These are phyloP conservation scores for Spinellus fusiger DNA, from an alignment of 192 early-diverging fungal species.

Conservation along the genomic window DNA sequence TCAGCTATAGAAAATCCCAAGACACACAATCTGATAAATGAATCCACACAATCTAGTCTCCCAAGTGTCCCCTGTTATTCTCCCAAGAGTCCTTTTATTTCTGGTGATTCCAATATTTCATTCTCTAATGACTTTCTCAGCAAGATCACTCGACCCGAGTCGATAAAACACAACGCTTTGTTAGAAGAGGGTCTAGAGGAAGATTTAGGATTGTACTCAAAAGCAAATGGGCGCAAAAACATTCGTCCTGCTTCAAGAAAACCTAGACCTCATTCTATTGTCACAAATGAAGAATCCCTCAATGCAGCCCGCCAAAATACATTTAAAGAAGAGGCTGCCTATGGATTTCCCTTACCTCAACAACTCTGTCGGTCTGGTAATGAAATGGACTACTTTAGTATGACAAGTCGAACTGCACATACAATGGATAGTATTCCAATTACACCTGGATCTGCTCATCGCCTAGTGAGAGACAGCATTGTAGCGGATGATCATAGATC, in stretches of 20 bases:
- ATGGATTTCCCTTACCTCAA: neutral
- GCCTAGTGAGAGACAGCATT: constrained; percentile 17
- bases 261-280: constrained; percentile 3
- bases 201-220: no score
- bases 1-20: neutral
- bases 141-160: no score
- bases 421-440: constrained; percentile 4
- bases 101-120: neutral
- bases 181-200: no score
- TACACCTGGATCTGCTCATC: constrained; percentile 8
- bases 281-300: neutral
- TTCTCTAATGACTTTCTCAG: neutral
- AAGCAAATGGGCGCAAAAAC: no score
- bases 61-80: neutral
- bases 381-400: neutral
- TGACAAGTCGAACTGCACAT: neutral
- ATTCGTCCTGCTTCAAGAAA: constrained; percentile 10
- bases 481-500: constrained; percentile 6
- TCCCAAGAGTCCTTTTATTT: neutral
- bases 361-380: neutral
- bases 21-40: neutral
- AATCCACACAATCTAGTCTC: neutral
- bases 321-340: neutral
- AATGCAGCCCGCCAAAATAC: neutral
- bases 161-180: no score